phyloP scores from a whole-genome alignment of 805 yeast genomes.

The Candida stauntonica region DNA sequence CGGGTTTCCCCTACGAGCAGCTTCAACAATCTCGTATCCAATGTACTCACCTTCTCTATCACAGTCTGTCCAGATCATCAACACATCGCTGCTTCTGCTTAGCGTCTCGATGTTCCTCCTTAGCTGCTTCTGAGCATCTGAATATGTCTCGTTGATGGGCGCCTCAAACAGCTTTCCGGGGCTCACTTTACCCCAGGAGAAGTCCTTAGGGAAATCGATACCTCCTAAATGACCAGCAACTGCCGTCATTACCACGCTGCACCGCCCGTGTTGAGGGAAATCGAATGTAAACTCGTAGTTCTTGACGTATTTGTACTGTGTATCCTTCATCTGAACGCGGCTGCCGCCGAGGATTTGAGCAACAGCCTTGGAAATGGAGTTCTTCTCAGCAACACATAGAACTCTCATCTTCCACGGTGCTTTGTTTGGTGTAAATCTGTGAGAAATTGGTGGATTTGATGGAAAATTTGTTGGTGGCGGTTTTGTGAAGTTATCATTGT shows the following conservation, averaged over 20 bases:
- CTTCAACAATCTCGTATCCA: slow-evolving; percentile 74
- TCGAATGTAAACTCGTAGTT: slow-evolving; percentile 74
- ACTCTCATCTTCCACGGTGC: slow-evolving; percentile 51
- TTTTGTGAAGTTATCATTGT: too few species aligned
- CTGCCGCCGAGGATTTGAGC: slow-evolving; percentile 77
- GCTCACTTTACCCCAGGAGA: slow-evolving; percentile 51
- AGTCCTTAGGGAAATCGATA: slow-evolving; percentile 59
- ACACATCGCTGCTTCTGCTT: slow-evolving; percentile 50
- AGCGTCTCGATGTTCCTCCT: slow-evolving; percentile 65
- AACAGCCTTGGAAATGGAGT: slow-evolving; percentile 87
- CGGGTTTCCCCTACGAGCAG: slow-evolving; percentile 51
- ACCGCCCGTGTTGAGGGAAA: slow-evolving; percentile 57
- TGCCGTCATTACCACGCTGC: slow-evolving; percentile 86
- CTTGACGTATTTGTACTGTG: slow-evolving; percentile 58
- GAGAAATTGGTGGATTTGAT: too few species aligned
- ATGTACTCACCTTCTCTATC: slow-evolving; percentile 95
- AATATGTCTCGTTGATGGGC: slow-evolving; percentile 43
- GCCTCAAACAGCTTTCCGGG: slow-evolving; percentile 71
- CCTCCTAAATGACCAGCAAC: slow-evolving; percentile 82
- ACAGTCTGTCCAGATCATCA: slow-evolving; percentile 98
- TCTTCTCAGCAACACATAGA: slow-evolving; percentile 95
- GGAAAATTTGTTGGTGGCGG: too few species aligned
- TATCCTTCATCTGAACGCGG: slow-evolving; percentile 39
- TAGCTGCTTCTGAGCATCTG: slow-evolving; percentile 42
- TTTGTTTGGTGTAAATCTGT: not conserved